Evolutionary conservation across 805 yeast genomes (phyloP).

Genomic region (Ascoidea rubescens): DNA sequence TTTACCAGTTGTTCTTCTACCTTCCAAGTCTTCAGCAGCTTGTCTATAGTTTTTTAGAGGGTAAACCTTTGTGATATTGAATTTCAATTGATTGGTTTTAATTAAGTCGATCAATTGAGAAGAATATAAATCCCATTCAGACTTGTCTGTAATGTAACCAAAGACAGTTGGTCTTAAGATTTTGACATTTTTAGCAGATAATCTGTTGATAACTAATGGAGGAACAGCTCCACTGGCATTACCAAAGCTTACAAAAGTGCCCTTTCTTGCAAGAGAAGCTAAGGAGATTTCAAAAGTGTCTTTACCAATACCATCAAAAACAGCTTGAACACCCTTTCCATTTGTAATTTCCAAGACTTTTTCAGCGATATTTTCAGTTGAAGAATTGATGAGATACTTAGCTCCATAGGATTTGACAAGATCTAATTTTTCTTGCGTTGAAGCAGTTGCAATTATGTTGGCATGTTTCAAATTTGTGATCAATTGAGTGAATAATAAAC

Average conservation of each 20-base stretch:
- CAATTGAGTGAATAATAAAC: slow-evolving; percentile 57
- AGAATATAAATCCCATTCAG: slow-evolving; percentile 42
- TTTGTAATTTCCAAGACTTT: slow-evolving; percentile 45
- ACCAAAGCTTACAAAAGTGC: slow-evolving; percentile 67
- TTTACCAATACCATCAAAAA: slow-evolving; percentile 68
- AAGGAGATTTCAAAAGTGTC: slow-evolving; percentile 58
- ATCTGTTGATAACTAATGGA: slow-evolving; percentile 37
- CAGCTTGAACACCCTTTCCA: slow-evolving; percentile 55
- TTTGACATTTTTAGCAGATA: slow-evolving; percentile 50
- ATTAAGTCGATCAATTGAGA: slow-evolving; percentile 26
- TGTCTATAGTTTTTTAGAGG: slow-evolving; percentile 44
- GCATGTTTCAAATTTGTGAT: slow-evolving; percentile 30
- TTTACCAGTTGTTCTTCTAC: slow-evolving; percentile 66
- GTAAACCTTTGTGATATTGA: slow-evolving; percentile 38
- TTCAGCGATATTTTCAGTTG: slow-evolving; percentile 39
- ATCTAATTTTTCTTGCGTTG: slow-evolving; percentile 56
- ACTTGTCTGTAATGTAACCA: slow-evolving; percentile 37
- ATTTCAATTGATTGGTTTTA: slow-evolving; percentile 31
- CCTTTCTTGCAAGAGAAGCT: slow-evolving; percentile 49
- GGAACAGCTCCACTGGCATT: slow-evolving; percentile 78
- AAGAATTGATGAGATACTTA: slow-evolving; percentile 45
- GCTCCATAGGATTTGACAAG: slow-evolving; percentile 68
- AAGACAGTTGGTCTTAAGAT: slow-evolving; percentile 49
- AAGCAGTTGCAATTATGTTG: slow-evolving; percentile 73
- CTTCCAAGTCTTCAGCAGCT: slow-evolving; percentile 52